A percentile compares a stretch with the other conserved stretches of the same genome.
These are phyloP conservation scores for Phyllosticta ampelicida DNA, from an alignment of 2,329 filamentous ascomycete species.

Conservation along the genomic window DNA sequence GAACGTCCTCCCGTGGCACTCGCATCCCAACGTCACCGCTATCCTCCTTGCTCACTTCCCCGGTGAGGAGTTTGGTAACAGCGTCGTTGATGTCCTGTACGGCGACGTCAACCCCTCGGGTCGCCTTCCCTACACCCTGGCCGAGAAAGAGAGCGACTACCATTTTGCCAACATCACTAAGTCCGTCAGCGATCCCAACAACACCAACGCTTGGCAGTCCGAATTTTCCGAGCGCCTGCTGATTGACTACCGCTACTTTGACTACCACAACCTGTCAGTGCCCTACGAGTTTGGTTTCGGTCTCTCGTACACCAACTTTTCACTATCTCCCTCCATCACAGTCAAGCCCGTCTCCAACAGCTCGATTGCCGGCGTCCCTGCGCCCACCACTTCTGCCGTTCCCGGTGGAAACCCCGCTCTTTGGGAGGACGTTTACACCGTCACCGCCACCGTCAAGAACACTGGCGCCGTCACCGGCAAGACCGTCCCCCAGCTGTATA, in stretches of 20 bases:
- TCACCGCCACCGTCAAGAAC: conserved; percentile 41
- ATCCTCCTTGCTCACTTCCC: conserved; percentile 22
- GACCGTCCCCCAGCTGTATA: conserved; percentile 46
- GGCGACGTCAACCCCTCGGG: conserved; percentile 69
- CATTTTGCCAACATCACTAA: conserved; percentile 15
- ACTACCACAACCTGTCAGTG: conserved; percentile 61
- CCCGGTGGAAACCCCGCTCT: conserved; percentile 11
- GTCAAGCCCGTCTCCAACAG: conserved; percentile 32
- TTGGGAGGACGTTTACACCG: conserved; percentile 20
- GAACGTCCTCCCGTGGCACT: conserved; percentile 31
- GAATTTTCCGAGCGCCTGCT: conserved; percentile 72
- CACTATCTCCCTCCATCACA: conserved; percentile 44
- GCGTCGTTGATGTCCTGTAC: conserved; percentile 68
- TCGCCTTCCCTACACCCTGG: conserved; percentile 78
- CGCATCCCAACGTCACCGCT: conserved; percentile 28
- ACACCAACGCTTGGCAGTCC: conserved; percentile 11
- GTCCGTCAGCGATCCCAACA: conserved; percentile 12
- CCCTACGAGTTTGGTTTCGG: conserved; percentile 83
- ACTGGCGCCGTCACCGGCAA: conserved; percentile 38
- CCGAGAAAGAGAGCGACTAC: conserved; percentile 52
- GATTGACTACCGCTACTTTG: conserved; percentile 84
- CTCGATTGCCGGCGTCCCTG: conserved; percentile 38
- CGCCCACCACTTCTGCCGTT: conserved; percentile 16
- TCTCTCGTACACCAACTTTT: conserved; percentile 68
- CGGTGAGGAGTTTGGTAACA: conserved; percentile 60